Percentiles rank a stretch among this genome's conserved stretches.
Conservation (phyloP, 208 protist genomes). For the Kentomonas sorsogonicus region DNA sequence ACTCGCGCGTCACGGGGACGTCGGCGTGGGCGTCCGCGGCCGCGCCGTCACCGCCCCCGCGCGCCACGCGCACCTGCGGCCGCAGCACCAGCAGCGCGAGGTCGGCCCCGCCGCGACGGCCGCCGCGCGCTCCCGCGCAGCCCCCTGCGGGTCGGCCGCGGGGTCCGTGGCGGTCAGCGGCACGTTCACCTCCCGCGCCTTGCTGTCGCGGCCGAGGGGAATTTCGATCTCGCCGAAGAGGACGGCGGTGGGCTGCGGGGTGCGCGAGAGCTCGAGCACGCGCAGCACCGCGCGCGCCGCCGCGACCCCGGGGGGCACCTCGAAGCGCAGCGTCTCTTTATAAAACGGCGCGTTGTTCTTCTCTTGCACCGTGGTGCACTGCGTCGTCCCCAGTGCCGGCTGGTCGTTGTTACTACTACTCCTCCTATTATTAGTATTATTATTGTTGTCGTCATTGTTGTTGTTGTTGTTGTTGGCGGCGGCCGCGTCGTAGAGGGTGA, state of each 20-base stretch:
- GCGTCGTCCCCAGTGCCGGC: slow-evolving; percentile 11
- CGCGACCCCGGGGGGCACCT: slow-evolving; percentile 17
- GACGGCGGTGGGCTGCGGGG: slow-evolving; percentile 21
- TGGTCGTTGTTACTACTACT: slow-evolving; percentile 11
- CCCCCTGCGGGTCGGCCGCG: not conserved
- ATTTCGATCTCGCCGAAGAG: slow-evolving; percentile 26
- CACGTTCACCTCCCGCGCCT: slow-evolving; percentile 31
- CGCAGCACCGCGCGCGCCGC: slow-evolving; percentile 20
- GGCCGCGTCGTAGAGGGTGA: slow-evolving; percentile 18
- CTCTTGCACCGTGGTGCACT: slow-evolving; percentile 33
- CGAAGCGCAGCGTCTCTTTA: slow-evolving; percentile 32
- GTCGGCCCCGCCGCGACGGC: not conserved
- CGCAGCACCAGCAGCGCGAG: too few species aligned
- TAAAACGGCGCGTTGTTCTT: slow-evolving; percentile 63
- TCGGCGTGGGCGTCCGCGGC: slow-evolving; percentile 16
- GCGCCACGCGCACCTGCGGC: not conserved
- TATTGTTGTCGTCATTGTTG: too few species aligned
- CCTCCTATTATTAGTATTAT: too few species aligned
- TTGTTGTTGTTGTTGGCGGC: too few species aligned
- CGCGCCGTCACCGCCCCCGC: not conserved
- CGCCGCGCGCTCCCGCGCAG: not conserved
- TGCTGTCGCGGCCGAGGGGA: slow-evolving; percentile 3
- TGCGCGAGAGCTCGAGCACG: slow-evolving; percentile 32
- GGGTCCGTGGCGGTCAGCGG: slow-evolving; percentile 19
- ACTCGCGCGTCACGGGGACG: slow-evolving; percentile 15